Evolutionary conservation across 257 asterid genomes (phyloP).

Genomic region (Rubia yunnanensis): DNA sequence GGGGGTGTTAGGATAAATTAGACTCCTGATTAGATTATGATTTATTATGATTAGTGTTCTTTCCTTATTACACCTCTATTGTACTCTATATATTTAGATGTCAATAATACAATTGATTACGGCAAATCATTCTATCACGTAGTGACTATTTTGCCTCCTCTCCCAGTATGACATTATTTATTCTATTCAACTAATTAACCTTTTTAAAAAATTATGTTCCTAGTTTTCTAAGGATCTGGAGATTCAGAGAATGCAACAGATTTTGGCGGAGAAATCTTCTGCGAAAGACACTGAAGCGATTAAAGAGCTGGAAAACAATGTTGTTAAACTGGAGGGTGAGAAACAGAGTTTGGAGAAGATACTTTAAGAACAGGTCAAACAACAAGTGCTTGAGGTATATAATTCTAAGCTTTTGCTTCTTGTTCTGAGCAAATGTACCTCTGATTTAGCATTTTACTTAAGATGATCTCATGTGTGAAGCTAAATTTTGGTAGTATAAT

Average conservation of each 20-base stretch:
- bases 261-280: slow-evolving; percentile 88
- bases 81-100: no score
- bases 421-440: not conserved
- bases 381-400: slow-evolving; percentile 83
- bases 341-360: slow-evolving; percentile 91
- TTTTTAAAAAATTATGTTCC: no score
- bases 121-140: no score
- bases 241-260: slow-evolving; percentile 77
- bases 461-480: not conserved
- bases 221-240: no score
- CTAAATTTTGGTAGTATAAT: not conserved
- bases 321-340: slow-evolving; percentile 95
- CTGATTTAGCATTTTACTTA: not conserved
- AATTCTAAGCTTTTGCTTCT: slow-evolving; percentile 1
- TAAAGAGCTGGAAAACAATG: slow-evolving; percentile 74
- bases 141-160: no score
- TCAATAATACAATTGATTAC: no score
- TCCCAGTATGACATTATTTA: no score
- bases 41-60: no score
- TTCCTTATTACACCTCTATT: no score
- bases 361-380: slow-evolving; percentile 81
- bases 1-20: no score
- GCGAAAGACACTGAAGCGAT: slow-evolving; percentile 79
- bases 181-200: no score
- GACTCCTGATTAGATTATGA: no score